Conservation (phyloP, 2,329 filamentous ascomycete species). For the Aspergillus niger region DNA sequence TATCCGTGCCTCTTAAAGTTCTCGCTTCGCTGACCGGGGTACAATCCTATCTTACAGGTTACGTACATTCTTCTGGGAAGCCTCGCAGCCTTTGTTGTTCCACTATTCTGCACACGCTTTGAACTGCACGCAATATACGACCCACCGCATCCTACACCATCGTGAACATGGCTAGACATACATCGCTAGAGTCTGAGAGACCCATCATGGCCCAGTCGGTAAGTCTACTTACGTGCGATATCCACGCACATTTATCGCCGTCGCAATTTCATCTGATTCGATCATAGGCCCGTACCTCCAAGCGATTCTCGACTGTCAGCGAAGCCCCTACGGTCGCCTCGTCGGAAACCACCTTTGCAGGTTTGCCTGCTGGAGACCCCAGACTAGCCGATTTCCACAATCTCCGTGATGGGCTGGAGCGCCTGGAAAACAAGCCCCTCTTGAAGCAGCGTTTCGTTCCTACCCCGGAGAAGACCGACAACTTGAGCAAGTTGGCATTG, state of each 20-base stretch:
- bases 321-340: constrained; percentile 48
- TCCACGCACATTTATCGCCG: not conserved
- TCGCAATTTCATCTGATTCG: constrained; percentile 8
- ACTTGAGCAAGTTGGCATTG: constrained; percentile 81
- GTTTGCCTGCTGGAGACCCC: constrained; percentile 48
- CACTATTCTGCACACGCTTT: not conserved
- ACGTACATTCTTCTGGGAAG: not conserved
- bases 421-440: constrained; percentile 87
- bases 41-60: not conserved
- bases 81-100: not conserved
- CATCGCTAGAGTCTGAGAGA: constrained; percentile 56
- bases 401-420: constrained; percentile 77
- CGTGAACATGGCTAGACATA: constrained; percentile 39
- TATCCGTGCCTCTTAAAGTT: not conserved
- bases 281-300: constrained; percentile 52
- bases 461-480: constrained; percentile 76
- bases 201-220: constrained; percentile 59
- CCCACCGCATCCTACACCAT: not conserved
- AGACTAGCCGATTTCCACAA: constrained; percentile 68
- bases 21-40: not conserved
- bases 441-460: constrained; percentile 78
- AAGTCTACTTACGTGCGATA: constrained; percentile 21
- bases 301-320: constrained; percentile 57
- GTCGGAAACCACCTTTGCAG: constrained; percentile 48
- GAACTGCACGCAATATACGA: not conserved